phyloP scores from a whole-genome alignment of 2,329 filamentous ascomycete species.

The Trichoderma pleuroti region DNA sequence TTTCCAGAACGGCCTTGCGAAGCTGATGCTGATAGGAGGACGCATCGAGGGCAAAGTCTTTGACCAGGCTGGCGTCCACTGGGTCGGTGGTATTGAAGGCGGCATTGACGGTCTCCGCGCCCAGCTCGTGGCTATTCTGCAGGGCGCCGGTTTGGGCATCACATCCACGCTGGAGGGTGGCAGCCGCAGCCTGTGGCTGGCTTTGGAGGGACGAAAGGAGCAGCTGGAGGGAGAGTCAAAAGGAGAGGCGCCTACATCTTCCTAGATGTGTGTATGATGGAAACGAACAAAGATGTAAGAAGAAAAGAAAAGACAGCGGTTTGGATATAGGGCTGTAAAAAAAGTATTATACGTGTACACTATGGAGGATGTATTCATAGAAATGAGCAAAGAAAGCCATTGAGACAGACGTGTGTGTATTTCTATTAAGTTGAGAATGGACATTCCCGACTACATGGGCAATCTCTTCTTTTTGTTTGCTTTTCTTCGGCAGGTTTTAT shows the following conservation, averaged over 20 bases:
- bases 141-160: slow-evolving; percentile 73
- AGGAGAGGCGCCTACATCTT: slow-evolving; percentile 6
- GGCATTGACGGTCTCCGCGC: slow-evolving; percentile 76
- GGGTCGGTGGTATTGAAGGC: slow-evolving; percentile 71
- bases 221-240: slow-evolving; percentile 60
- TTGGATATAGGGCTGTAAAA: slow-evolving; percentile 9
- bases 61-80: slow-evolving; percentile 65
- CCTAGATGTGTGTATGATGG: slow-evolving; percentile 11
- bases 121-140: slow-evolving; percentile 77
- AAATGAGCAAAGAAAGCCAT: background rate
- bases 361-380: slow-evolving; percentile 10
- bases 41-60: slow-evolving; percentile 83
- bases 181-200: slow-evolving; percentile 78
- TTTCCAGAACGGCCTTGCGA: slow-evolving; percentile 79
- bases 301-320: background rate
- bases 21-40: slow-evolving; percentile 82
- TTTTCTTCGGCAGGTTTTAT: background rate
- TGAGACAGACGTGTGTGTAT: background rate
- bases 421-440: background rate
- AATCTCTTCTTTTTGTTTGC: background rate
- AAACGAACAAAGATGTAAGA: background rate
- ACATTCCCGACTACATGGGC: background rate
- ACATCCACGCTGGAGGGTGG: slow-evolving; percentile 76
- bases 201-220: slow-evolving; percentile 75
- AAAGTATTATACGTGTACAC: slow-evolving; percentile 9